These are phyloP conservation scores for Penicillium sp. DNA, from an alignment of 2,329 filamentous ascomycete genomes.

Conservation along the genomic window DNA sequence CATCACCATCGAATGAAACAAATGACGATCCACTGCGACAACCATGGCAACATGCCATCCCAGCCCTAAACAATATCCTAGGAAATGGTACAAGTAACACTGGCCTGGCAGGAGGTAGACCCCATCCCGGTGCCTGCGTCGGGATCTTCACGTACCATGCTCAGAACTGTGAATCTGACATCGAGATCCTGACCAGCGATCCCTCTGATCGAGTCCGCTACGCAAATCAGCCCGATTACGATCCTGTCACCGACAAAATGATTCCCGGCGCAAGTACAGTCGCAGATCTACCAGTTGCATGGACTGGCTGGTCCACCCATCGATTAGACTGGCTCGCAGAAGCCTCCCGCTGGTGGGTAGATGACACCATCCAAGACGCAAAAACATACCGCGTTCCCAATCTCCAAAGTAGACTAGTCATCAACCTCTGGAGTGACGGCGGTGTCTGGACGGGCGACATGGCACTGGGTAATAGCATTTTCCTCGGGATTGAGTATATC, in stretches of 20 bases:
- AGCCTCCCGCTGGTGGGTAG: slow-evolving; percentile 43
- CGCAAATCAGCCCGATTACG: slow-evolving; percentile 49
- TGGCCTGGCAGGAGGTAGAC: slow-evolving; percentile 21
- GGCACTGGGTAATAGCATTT: slow-evolving; percentile 40
- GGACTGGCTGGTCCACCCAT: slow-evolving; percentile 47
- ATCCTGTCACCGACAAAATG: slow-evolving; percentile 34
- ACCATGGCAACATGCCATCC: not conserved
- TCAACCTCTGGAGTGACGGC: slow-evolving; percentile 51
- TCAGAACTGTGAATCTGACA: slow-evolving; percentile 54
- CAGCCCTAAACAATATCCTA: slow-evolving; percentile 1
- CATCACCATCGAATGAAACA: slow-evolving; percentile 10
- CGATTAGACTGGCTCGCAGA: slow-evolving; percentile 46
- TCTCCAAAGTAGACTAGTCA: slow-evolving; percentile 40
- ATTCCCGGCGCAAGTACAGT: slow-evolving; percentile 40
- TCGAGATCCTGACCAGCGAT: slow-evolving; percentile 58
- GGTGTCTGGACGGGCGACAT: slow-evolving; percentile 48
- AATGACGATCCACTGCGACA: slow-evolving; percentile 8
- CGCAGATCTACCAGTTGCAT: slow-evolving; percentile 36
- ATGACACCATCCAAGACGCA: slow-evolving; percentile 34
- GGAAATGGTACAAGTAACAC: not conserved
- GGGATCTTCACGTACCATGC: slow-evolving; percentile 57
- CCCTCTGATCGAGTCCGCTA: slow-evolving; percentile 48
- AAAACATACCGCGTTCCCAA: slow-evolving; percentile 43
- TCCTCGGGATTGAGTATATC: slow-evolving; percentile 48
- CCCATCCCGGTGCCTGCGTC: slow-evolving; percentile 53